Conservation (phyloP, 2,329 filamentous ascomycete species). For the Sporothrix phasma region DNA sequence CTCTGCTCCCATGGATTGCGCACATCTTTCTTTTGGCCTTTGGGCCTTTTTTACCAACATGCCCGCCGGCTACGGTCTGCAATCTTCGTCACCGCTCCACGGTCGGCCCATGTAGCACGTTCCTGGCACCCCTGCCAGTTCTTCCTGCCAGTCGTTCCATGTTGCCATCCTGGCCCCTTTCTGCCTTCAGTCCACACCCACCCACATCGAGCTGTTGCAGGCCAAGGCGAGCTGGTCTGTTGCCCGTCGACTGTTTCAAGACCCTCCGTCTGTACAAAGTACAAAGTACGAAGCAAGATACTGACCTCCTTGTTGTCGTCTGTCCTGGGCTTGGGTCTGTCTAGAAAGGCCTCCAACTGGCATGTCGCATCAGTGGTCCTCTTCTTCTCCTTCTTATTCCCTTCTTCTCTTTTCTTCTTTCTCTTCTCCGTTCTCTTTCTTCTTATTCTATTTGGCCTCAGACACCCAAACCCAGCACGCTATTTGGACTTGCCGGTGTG, state of each 20-base stretch:
- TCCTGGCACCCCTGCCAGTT: neutral
- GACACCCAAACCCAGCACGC: neutral
- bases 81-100: neutral
- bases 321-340: neutral
- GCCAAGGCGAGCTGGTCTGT: neutral
- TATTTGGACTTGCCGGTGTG: neutral
- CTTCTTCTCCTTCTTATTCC: neutral
- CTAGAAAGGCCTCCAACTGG: neutral
- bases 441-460: neutral
- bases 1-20: neutral
- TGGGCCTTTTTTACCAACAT: no score
- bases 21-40: no score
- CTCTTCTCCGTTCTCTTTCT: no score
- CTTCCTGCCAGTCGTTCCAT: no score
- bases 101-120: constrained; percentile 3
- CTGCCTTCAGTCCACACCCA: neutral
- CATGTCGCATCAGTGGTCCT: no score
- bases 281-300: no score
- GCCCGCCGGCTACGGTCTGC: neutral
- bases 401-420: neutral
- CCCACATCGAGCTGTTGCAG: neutral
- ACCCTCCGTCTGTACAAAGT: no score
- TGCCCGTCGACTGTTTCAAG: no score
- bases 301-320: neutral
- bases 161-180: neutral